Conservation (phyloP, 257 asterid species). For the Ophiorrhiza pumila region DNA sequence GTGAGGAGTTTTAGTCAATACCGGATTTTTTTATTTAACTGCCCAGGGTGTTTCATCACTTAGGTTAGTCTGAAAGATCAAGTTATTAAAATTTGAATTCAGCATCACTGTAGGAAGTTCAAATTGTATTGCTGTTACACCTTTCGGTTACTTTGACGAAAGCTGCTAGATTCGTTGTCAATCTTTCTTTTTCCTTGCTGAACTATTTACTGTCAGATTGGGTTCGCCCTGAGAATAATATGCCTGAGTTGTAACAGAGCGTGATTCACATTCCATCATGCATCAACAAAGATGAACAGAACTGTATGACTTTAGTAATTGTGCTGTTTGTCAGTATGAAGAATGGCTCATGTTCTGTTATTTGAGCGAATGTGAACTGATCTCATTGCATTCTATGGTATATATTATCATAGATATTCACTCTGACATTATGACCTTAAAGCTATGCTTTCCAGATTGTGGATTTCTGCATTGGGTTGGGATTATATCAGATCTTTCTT, state of each 20-base stretch:
- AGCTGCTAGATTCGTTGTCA: neutral
- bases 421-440: neutral
- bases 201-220: neutral
- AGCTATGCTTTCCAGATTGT: neutral
- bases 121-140: neutral
- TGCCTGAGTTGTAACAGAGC: neutral
- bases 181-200: neutral
- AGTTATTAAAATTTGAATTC: neutral
- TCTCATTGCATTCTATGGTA: no score
- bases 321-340: neutral
- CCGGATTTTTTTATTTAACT: no score
- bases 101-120: neutral
- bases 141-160: neutral
- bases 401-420: no score
- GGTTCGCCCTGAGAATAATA: neutral
- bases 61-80: neutral
- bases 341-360: no score
- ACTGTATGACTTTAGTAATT: no score
- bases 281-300: neutral
- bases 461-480: neutral
- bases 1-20: neutral
- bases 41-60: neutral
- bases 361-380: no score
- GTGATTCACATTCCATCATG: neutral
- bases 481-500: neutral